A percentile compares a stretch with the other conserved stretches of the same genome.
phyloP scores from a whole-genome alignment of 2,329 filamentous ascomycete species.

The Dothideomycetes sp. region DNA sequence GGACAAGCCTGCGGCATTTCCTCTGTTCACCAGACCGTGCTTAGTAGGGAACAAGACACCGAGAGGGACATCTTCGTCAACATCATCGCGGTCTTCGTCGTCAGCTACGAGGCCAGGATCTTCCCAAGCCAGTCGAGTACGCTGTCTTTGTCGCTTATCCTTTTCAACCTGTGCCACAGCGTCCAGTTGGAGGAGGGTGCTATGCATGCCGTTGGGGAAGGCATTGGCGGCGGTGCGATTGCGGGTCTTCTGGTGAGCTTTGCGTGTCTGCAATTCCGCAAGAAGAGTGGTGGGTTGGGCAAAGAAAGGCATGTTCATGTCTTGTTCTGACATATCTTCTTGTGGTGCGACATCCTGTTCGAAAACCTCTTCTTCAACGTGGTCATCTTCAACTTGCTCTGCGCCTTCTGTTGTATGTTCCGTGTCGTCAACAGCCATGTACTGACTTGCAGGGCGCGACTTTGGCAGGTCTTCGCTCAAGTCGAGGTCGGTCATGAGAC shows the following conservation, averaged over 20 bases:
- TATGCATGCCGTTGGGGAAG: slow-evolving; percentile 72
- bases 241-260: slow-evolving; percentile 75
- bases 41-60: slow-evolving; percentile 65
- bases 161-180: slow-evolving; percentile 79
- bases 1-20: slow-evolving; percentile 36
- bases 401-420: no score
- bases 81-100: slow-evolving; percentile 39
- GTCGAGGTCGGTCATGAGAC: slow-evolving; percentile 18
- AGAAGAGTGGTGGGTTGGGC: slow-evolving; percentile 82
- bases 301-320: slow-evolving; percentile 41
- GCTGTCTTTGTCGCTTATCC: slow-evolving; percentile 62
- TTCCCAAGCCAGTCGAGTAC: slow-evolving; percentile 87
- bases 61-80: slow-evolving; percentile 80
- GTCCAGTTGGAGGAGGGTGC: slow-evolving; percentile 82
- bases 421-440: background rate
- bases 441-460: slow-evolving; percentile 4
- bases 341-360: slow-evolving; percentile 35
- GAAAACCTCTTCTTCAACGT: slow-evolving; percentile 27
- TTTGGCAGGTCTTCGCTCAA: slow-evolving; percentile 16
- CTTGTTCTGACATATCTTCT: slow-evolving; percentile 39
- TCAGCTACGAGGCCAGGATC: slow-evolving; percentile 39
- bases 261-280: slow-evolving; percentile 83
- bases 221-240: slow-evolving; percentile 55
- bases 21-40: slow-evolving; percentile 41
- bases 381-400: slow-evolving; percentile 17